Percentiles rank a stretch among this genome's conserved stretches.
phyloP scores from a whole-genome alignment of 202 grass and related monocot species.

The Brachypodium distachyon region DNA sequence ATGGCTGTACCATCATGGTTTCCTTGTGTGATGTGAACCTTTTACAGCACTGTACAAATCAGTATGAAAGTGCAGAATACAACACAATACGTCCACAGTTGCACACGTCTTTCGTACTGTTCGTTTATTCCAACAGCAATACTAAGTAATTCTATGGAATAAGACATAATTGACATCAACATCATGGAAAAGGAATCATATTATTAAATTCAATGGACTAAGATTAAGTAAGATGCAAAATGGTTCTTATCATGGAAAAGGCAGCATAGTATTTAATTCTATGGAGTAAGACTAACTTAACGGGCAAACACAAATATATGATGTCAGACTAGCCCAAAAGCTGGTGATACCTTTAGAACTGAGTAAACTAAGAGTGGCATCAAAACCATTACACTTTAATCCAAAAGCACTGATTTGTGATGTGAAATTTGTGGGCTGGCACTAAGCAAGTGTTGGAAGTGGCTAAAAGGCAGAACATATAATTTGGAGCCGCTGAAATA shows the following conservation, averaged over 20 bases:
- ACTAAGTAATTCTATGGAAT: neutral
- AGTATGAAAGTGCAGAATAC: neutral
- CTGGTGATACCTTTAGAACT: neutral
- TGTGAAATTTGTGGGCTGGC: neutral
- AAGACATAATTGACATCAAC: constrained; percentile 6
- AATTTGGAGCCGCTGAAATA: neutral
- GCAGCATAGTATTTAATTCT: constrained; percentile 5
- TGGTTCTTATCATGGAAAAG: neutral
- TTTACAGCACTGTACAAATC: neutral
- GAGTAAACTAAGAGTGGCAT: constrained; percentile 14
- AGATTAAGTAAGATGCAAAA: neutral
- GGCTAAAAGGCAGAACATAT: neutral
- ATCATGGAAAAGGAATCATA: neutral
- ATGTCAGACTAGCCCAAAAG: neutral
- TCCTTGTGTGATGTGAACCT: constrained; percentile 96
- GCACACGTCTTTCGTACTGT: neutral
- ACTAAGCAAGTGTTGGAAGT: constrained; percentile 9
- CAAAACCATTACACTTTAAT: neutral
- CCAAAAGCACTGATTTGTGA: neutral
- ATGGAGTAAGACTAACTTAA: neutral
- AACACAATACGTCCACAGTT: neutral
- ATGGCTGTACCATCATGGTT: constrained; percentile 58
- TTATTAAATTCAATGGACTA: constrained; percentile 1
- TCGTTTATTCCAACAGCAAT: neutral
- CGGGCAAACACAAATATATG: neutral